phyloP scores from a whole-genome alignment of 179 eudicot genomes.

The Silene coronaria region DNA sequence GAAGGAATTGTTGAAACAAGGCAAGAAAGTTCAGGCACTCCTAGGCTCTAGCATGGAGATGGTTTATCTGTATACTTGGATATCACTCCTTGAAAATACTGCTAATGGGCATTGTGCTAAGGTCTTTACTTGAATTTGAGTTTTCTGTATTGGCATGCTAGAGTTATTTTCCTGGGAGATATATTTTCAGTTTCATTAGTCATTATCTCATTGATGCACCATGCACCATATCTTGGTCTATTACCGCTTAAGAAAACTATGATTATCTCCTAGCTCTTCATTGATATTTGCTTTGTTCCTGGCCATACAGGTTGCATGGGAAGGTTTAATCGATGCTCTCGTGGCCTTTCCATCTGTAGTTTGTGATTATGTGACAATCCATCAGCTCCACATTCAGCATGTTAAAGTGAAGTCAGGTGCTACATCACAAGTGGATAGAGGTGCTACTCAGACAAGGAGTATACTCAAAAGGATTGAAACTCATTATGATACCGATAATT shows the following conservation, averaged over 20 bases:
- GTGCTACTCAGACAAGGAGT: constrained; percentile 28
- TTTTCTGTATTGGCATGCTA: background rate
- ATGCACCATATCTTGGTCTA: constrained; percentile 5
- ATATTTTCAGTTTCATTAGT: background rate
- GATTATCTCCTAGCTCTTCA: background rate
- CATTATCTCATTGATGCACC: no score
- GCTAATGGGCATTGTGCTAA: background rate
- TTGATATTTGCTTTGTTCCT: constrained; percentile 12
- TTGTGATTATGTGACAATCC: constrained; percentile 16
- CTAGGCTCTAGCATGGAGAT: constrained; percentile 92
- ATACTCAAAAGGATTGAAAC: constrained; percentile 49
- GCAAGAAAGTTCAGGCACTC: constrained; percentile 60
- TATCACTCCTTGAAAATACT: constrained; percentile 39
- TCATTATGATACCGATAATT: constrained; percentile 78
- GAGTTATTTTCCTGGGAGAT: background rate
- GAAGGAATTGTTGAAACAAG: constrained; percentile 51
- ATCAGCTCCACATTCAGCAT: constrained; percentile 20
- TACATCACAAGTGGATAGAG: constrained; percentile 23
- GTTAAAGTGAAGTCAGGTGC: constrained; percentile 11
- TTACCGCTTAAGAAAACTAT: background rate
- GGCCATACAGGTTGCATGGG: constrained; percentile 73
- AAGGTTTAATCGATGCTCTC: constrained; percentile 81
- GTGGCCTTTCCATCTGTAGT: constrained; percentile 32
- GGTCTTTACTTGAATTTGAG: background rate
- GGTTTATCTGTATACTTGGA: constrained; percentile 73